Evolutionary conservation across 1,284 basidiomycete species (phyloP), one percentile per base, ranked within the genome.

Genomic region (Mycena sp.): DNA sequence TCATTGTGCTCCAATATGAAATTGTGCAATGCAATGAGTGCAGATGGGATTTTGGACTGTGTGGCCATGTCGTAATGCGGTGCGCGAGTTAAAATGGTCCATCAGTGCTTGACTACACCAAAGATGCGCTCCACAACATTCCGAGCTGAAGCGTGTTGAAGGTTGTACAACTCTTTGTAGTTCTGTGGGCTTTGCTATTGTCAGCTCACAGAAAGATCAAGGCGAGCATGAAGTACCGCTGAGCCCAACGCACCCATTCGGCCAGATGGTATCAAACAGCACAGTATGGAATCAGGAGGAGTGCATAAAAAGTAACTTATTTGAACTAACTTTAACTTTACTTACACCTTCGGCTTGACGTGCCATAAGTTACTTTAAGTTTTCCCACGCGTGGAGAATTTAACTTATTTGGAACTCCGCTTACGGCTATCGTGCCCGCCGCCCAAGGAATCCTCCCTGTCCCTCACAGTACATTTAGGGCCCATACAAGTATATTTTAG

Each of bases 121-220:
- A 35, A 35, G 14, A 35, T 35, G 7, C 32, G 32, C 32, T 35
- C 32, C 32, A 35, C 32, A 35, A 35, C 32, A 35, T 35, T 35
- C 73, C 73, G 68, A 7, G 67, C 61, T n/a, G 58, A 53, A 25
- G 78, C 74, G 70, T 82, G 78, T 0, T 70, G 68, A 17, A 80
- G 71, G 60, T 77, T 77, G 64, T 71, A 78, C 1, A 78, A 63
- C 55, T 78, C 76, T 52, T 80, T 32, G 6, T 45, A 25, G 61
- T 74, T 76, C 12, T 40, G 56, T 49, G 48, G 78, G 77, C 26
- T 76, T 76, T 59, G 41, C 40, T 16, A 37, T 52, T 26, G 56
- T 56, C 14, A 35, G 26, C 43, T 16, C 44, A 30, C 26, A 53
- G 46, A 67, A 23, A 40, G 23, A 28, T 23, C 25, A 4, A 41